These are phyloP conservation scores for Paraleonurus japonicus DNA, from an alignment of 257 asterid species.

Conservation along the genomic window DNA sequence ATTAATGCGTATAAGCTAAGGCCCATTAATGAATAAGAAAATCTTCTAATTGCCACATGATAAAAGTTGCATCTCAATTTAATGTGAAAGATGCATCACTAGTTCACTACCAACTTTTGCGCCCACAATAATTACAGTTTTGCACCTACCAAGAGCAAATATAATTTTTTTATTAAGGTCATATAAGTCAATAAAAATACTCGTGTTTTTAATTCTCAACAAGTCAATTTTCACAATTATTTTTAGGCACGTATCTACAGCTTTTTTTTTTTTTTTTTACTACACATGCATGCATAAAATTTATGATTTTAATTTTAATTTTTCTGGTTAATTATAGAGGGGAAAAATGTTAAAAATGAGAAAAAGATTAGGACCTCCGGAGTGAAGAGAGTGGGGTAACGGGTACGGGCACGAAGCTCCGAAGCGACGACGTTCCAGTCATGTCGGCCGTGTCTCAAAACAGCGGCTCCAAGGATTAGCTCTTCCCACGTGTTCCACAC, in stretches of 20 bases:
- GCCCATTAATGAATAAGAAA: slow-evolving; percentile 5
- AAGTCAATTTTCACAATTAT: background rate
- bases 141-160: background rate
- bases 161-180: background rate
- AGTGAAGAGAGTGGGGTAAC: slow-evolving; percentile 40
- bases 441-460: slow-evolving; percentile 42
- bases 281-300: background rate
- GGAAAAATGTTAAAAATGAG: background rate
- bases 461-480: slow-evolving; percentile 72
- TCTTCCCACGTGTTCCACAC: slow-evolving; percentile 83
- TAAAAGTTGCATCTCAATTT: background rate
- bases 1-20: background rate
- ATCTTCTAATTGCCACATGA: slow-evolving; percentile 14
- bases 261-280: background rate
- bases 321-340: background rate
- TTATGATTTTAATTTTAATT: background rate
- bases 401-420: slow-evolving; percentile 59
- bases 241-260: background rate
- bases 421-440: slow-evolving; percentile 78
- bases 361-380: slow-evolving; percentile 48
- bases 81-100: background rate
- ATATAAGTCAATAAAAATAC: background rate
- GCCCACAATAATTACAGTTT: background rate
- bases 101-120: background rate
- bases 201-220: background rate